A percentile compares a stretch with the other conserved stretches of the same genome.
Conservation (phyloP, 78 protist genomes). For the Dictyostelium discoideum region DNA sequence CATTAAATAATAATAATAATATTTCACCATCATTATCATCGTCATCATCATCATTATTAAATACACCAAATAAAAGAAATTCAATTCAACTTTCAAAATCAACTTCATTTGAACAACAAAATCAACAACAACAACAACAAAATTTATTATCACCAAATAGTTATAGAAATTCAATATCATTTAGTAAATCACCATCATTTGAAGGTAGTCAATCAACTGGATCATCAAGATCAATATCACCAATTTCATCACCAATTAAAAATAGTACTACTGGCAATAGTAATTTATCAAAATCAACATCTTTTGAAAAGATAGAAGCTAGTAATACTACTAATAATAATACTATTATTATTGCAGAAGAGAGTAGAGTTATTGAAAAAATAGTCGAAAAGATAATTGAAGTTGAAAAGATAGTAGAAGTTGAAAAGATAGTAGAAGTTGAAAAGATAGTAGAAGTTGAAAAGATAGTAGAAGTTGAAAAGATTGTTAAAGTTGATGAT, state of each 20-base stretch:
- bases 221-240: neutral
- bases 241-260: neutral
- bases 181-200: neutral
- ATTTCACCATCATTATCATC: no score
- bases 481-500: neutral
- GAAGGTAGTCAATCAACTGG: neutral
- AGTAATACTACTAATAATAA: neutral
- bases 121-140: conserved; percentile 3
- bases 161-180: neutral
- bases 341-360: neutral
- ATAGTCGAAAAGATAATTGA: neutral
- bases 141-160: neutral
- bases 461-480: neutral
- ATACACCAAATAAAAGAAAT: conserved; percentile 11
- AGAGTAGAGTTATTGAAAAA: neutral
- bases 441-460: neutral
- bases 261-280: neutral
- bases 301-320: neutral
- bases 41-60: neutral
- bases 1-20: neutral
- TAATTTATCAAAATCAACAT: neutral
- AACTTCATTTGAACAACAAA: neutral
- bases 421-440: neutral
- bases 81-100: conserved; percentile 15
- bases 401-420: neutral